Base-by-base conservation (phyloP, 2,329 filamentous ascomycete species). In the Colletotrichum shisoi region DNA sequence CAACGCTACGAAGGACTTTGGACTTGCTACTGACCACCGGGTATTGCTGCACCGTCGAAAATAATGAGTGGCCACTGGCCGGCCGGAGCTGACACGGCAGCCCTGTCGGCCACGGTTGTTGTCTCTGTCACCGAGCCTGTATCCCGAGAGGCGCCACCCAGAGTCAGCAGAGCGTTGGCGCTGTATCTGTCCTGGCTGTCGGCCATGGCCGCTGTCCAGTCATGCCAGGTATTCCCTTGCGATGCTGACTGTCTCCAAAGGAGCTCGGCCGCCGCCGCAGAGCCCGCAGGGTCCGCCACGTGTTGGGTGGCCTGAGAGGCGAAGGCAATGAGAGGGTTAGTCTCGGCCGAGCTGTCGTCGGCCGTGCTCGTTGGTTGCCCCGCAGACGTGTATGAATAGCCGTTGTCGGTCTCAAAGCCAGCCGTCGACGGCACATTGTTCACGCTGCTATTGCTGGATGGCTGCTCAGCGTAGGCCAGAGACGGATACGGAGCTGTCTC, bases 131-230 rank as follows among this genome's bases (percentile, higher is more conserved):
- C 62, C 4, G 53, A 49, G n/a, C 46, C 49, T 7, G 66, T 44
- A 6, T 68, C 66, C 15, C 66, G 53, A 21, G 66, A 24, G 7
- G 45, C 76, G 19, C 74, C 75, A 3, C 81, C 82, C 3, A 85
- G 75, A 1, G 79, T 82, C 69, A 86, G 75, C 13, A 85, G 74
- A 15, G 83, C 79, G 52, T 78, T 82, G 34, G 83, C 83, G 67
- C 81, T 82, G 73, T 82, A 85, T 27, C 81, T 78, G 51, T 84
- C 82, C 64, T 83, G 81, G 40, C 75, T 81, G 69, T 84, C 81
- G 40, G 81, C 79, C 34, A 86, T 81, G 60, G 83, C 82, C 0
- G 80, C 78, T 9, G 83, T 82, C 84, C 84, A 87, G 74, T 85
- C 82, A 17, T 84, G 79, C 84, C 84, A 87, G 0, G 82, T 78